Base-by-base conservation (phyloP, 495 filamentous ascomycete species). In the Bathelium albidoporum region DNA sequence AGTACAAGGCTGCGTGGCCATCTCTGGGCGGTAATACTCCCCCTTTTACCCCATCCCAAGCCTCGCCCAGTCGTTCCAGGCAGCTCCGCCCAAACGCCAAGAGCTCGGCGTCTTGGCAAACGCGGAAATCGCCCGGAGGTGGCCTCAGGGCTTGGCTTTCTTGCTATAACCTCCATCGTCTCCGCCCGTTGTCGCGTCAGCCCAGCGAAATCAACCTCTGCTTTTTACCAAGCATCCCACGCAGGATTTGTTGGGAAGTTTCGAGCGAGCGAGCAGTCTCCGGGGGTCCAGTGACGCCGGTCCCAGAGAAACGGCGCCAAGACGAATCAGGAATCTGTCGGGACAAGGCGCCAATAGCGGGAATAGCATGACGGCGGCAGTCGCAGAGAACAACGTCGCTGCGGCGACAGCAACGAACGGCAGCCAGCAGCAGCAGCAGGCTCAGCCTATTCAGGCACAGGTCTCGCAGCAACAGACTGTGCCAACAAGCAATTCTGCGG, bases 401-500 rank as follows among this genome's bases (percentile, higher is more conserved):
- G 5, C 44, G 44, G 22, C 44, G 44, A 12, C 44, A 28, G 7
- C 49, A 18, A n/a, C 14, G 18, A 49, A 49, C 28, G 62, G 59
- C 9, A 63, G 58, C 29, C 63, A 59, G 59, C 64, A 61, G 41
- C 26, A 53, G 43, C 65, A 65, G 53, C 60, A 60, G 41, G 55
- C 31, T 29, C 65, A 67, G 59, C 7, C 49, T 28, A 2, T 9
- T 5, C 49, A 55, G 24, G 29, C 5, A 10, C 55, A 62, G 32
- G 62, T 63, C 32, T 31, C 24, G 16, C 58, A 64, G 22, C 58
- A 61, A n/a, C 65, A 59, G 29, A 49, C 64, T 41, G 60, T 65
- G 64, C 66, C 64, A 82, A 84, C 60, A 85, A 91, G 68, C 83
- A 85, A 64, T 80, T 95, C 26, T 75, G 81, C 62, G 44, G 58